Base-by-base conservation (phyloP, 179 eudicot genomes). In the Silene noctiflora region DNA sequence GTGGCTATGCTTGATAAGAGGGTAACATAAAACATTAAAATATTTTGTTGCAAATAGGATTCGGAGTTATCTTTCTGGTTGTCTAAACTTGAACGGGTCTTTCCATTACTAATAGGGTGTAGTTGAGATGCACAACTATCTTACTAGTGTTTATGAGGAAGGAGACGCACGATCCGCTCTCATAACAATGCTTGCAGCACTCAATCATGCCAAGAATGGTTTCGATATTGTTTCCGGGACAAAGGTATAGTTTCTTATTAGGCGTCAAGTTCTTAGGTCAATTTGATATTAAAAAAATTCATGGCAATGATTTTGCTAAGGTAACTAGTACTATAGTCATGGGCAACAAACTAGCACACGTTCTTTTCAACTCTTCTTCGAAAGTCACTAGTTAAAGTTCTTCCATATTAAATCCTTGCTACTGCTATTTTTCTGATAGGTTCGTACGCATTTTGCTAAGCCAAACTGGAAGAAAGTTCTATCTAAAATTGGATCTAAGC, bases 161-260 rank as follows among this genome's bases (percentile, higher is more conserved):
- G 99, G 99, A 4, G 99, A 95, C 84, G 99, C 99, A 16, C 88
- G 99, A 76, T 93, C 99, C 51, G 99, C 97, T 17, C 93, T 95
- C 71, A 93, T 95, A 81, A 93, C 99, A 39, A 95, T 95, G 99
- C 95, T 95, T 66, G 96, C 92, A 76, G 97, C 99, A 55, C 94
- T 95, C 19, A 95, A 93, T 84, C 99, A 95, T 84, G 99, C 99
- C 76, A 95, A 95, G 82, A 93, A 91, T 35, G 99, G 99, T 11
- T 90, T 93, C 53, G 99, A 95, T 74, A 85, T 91, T 73, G 97
- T 95, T 79, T 95, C 99, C 9, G 99, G 99, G 68, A 95, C 99
- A 22, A 87, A 92, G 87, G 99, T 95, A 84, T 66, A 79, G 0
- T 16, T 77, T 19, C 11, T 53, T 56, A 60, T 73, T 51, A 48